phyloP scores from a whole-genome alignment of 495 filamentous ascomycete species.

The Stereocaulon alpinum region DNA sequence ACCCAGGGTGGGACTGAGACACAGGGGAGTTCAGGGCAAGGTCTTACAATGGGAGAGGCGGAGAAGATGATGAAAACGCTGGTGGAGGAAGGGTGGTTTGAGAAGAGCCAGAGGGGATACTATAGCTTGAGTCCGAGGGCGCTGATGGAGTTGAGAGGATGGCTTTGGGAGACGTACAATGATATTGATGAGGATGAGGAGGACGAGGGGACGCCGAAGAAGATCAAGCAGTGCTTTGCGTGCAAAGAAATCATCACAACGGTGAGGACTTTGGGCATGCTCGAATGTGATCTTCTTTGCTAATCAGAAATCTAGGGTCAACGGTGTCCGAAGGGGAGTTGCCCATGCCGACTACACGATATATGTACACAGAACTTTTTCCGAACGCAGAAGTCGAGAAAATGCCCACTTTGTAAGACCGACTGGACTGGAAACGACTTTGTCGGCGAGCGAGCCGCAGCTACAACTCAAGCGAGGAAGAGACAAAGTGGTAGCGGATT shows the following conservation, averaged over 20 bases:
- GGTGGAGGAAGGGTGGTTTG: slow-evolving; percentile 76
- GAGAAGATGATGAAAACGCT: slow-evolving; percentile 59
- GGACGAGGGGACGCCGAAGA: slow-evolving; percentile 35
- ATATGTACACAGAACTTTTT: slow-evolving; percentile 67
- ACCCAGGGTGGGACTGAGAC: slow-evolving; percentile 30
- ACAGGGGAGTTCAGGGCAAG: slow-evolving; percentile 38
- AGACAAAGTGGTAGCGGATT: slow-evolving; percentile 26
- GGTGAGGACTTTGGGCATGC: slow-evolving; percentile 31
- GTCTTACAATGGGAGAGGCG: slow-evolving; percentile 65
- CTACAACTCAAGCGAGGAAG: slow-evolving; percentile 25
- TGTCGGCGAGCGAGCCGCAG: slow-evolving; percentile 71
- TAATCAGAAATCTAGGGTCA: slow-evolving; percentile 46
- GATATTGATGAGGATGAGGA: slow-evolving; percentile 47
- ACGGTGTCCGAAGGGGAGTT: slow-evolving; percentile 62
- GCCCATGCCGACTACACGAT: slow-evolving; percentile 63
- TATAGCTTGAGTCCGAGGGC: slow-evolving; percentile 67
- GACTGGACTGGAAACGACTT: slow-evolving; percentile 64
- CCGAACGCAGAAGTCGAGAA: slow-evolving; percentile 46
- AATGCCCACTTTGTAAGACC: slow-evolving; percentile 63
- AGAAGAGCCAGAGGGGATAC: slow-evolving; percentile 56
- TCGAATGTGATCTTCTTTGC: background rate
- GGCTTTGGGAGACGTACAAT: slow-evolving; percentile 80
- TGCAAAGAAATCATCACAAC: slow-evolving; percentile 87
- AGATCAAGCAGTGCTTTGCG: slow-evolving; percentile 78
- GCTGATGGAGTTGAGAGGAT: slow-evolving; percentile 73